Evolutionary conservation across 1,139 yeast species (phyloP), one percentile per base, ranked within the genome.

Genomic region (Suhomyces taliae): DNA sequence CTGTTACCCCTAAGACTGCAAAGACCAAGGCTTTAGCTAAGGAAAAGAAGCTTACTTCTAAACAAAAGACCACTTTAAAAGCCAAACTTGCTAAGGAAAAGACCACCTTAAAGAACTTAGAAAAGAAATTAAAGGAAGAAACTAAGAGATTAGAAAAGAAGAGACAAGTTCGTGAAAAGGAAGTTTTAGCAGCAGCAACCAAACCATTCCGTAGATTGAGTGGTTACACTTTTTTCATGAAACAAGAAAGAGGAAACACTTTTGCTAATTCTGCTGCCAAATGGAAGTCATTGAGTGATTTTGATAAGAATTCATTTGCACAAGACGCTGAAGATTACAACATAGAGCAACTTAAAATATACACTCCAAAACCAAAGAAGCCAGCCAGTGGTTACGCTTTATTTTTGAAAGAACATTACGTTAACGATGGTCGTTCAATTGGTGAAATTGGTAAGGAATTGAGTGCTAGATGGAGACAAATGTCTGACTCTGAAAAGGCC

Each of bases 321-420:
- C 53, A 46, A 6, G 58, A 62, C 44, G 72, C 72, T 15, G 63
- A 61, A 15, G 62, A 56, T 33, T 56, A 55, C 53, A 71, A 73
- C 52, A 66, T 58, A 7, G 63, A 63, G 44, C 58, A 57, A 43
- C 50, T 54, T 40, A 48, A 61, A 40, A 51, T 60, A 10, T 72
- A 56, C 54, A 58, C 64, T 3, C 72, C 75, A 7, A 68, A 66
- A 51, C 79, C 78, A 40, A 66, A 64, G 48, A 55, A 60, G 10
- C 73, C 76, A 3, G 58, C 65, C 6, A 51, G 51, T 37, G 64
- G 65, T 7, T 73, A 65, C 55, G 69, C 74, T 32, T 54, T 57
- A 31, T 74, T 54, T 47, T 60, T 72, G 36, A 60, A 66, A 49
- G 62, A 67, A 38, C 62, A 65, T 51, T 70, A 56, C 54, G 55